Evolutionary conservation across 352 stramenopile species (phyloP).

Genomic region (Aphanomyces invadans): DNA sequence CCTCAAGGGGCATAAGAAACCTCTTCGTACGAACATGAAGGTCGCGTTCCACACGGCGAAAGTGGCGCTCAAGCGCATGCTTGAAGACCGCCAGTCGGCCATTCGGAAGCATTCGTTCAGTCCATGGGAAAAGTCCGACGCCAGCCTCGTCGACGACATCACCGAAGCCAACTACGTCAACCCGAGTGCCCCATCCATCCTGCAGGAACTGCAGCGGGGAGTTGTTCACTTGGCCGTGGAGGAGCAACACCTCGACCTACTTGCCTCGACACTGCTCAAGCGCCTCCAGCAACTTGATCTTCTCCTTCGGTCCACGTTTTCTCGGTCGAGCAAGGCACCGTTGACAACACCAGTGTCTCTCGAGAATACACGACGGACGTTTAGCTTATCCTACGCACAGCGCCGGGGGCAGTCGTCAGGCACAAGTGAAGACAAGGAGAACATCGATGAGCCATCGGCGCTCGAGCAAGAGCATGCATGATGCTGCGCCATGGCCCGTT

Average conservation of each 20-base stretch:
- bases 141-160: not conserved
- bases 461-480: not conserved
- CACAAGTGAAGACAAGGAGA: not conserved
- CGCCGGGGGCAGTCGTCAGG: not conserved
- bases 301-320: not conserved
- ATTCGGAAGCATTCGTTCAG: conserved; percentile 15
- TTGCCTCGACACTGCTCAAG: not conserved
- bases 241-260: not conserved
- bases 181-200: not conserved
- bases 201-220: conserved; percentile 2
- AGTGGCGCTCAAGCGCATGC: not conserved
- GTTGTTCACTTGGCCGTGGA: conserved; percentile 1
- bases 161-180: not conserved
- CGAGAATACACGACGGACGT: not conserved
- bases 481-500: too few relatives aligned
- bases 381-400: conserved; percentile 4
- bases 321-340: conserved; percentile 1
- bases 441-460: not conserved
- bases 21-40: not conserved
- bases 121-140: conserved; percentile 19
- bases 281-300: conserved; percentile 2
- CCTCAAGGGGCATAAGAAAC: not conserved
- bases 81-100: conserved; percentile 8
- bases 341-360: not conserved
- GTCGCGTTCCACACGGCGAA: not conserved